Percentiles rank a stretch among this genome's conserved stretches.
Evolutionary conservation across 2,329 filamentous ascomycete species (phyloP).

Genomic region (Verticillium tricorpus): DNA sequence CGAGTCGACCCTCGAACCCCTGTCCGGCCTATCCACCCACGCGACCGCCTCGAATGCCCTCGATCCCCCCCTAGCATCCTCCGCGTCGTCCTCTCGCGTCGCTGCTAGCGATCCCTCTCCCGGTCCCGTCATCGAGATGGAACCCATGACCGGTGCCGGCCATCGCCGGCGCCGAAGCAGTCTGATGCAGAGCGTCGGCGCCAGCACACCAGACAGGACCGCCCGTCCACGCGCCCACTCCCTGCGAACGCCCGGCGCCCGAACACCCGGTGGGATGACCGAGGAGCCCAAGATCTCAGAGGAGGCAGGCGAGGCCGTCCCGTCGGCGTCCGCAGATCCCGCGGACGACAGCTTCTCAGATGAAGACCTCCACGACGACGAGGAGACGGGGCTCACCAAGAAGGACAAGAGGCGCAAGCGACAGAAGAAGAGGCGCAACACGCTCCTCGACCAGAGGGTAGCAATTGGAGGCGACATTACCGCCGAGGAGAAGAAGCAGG

Average conservation of each 20-base stretch:
- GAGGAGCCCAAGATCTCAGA: conserved; percentile 44
- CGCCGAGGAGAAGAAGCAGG: conserved; percentile 69
- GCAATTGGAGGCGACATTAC: conserved; percentile 55
- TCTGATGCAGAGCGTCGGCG: conserved; percentile 36
- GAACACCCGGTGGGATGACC: conserved; percentile 16
- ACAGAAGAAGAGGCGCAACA: conserved; percentile 62
- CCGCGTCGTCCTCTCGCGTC: neutral
- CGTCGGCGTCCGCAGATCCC: conserved; percentile 23
- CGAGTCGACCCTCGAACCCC: neutral
- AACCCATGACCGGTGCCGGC: conserved; percentile 40
- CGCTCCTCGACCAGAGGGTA: conserved; percentile 65
- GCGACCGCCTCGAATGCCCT: conserved; percentile 5
- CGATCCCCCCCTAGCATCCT: conserved; percentile 6
- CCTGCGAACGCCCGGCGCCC: conserved; percentile 13
- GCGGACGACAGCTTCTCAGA: conserved; percentile 59
- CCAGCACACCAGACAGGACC: conserved; percentile 17
- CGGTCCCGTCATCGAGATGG: conserved; percentile 48
- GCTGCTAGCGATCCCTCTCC: neutral
- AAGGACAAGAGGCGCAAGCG: conserved; percentile 66
- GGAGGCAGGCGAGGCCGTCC: conserved; percentile 24
- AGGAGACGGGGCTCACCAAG: conserved; percentile 80
- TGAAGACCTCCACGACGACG: conserved; percentile 75
- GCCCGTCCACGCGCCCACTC: conserved; percentile 16
- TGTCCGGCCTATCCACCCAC: conserved; percentile 4
- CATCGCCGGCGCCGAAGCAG: conserved; percentile 54